phyloP scores from a whole-genome alignment of 352 stramenopile genomes.

The Phytophthora pistaciae region DNA sequence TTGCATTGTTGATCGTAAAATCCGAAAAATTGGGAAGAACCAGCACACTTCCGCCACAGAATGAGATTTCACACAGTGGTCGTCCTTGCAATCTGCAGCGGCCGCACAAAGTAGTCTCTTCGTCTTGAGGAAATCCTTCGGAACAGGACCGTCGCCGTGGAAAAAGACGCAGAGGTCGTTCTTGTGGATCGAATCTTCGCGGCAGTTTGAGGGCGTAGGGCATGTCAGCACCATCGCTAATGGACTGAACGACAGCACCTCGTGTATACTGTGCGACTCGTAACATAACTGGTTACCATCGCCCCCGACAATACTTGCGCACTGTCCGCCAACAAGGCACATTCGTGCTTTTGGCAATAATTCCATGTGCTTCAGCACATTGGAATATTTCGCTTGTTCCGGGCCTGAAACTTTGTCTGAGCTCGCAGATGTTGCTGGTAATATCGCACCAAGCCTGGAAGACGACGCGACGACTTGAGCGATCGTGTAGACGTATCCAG shows the following conservation, averaged over 20 bases:
- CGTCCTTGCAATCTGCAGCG: neutral
- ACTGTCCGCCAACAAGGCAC: neutral
- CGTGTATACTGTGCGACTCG: neutral
- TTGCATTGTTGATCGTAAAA: neutral
- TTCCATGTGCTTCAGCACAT: neutral
- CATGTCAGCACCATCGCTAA: neutral
- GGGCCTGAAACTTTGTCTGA: neutral
- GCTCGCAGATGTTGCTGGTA: neutral
- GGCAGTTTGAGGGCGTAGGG: neutral
- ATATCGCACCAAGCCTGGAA: neutral
- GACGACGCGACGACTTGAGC: no score
- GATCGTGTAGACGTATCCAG: neutral
- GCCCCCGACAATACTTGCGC: neutral
- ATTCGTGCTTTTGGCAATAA: neutral
- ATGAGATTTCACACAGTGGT: neutral
- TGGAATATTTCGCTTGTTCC: neutral
- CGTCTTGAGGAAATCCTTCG: conserved; percentile 3
- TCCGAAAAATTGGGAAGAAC: neutral
- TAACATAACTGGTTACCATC: neutral
- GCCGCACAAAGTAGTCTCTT: conserved; percentile 1
- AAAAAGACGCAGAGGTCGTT: neutral
- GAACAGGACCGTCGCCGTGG: neutral
- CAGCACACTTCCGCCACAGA: conserved; percentile 1
- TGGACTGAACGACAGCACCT: neutral
- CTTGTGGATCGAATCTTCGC: neutral